A percentile compares a stretch with the other conserved stretches of the same genome.
These are phyloP conservation scores for Eremochloa ophiuroides DNA, from an alignment of 176 grass and related monocot species.

Conservation along the genomic window DNA sequence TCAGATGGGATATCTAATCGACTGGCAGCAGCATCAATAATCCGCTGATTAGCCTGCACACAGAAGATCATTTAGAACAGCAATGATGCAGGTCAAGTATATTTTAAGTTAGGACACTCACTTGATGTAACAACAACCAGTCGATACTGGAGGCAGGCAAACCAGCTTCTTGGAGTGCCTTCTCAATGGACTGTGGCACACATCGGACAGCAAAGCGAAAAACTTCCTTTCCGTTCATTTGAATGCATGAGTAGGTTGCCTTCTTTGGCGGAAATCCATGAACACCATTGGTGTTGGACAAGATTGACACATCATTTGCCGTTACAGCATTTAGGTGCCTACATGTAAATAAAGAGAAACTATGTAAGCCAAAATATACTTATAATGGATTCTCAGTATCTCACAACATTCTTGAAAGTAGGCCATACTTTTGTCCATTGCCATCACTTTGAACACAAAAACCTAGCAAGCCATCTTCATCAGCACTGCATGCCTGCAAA, in stretches of 20 bases:
- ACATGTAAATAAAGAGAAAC: constrained; percentile 20
- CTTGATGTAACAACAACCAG: constrained; percentile 97
- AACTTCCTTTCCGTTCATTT: constrained; percentile 97
- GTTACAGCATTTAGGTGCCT: constrained; percentile 61
- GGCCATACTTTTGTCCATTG: constrained; percentile 65
- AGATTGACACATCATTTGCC: constrained; percentile 20
- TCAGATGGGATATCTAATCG: constrained; percentile 72
- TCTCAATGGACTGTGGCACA: constrained; percentile 77
- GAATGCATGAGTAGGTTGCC: constrained; percentile 62
- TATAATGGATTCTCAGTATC: background rate
- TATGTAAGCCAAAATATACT: constrained; percentile 13
- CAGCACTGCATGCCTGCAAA: constrained; percentile 59
- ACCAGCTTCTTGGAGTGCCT: constrained; percentile 67
- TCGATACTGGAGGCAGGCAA: constrained; percentile 67
- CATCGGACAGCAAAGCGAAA: constrained; percentile 90
- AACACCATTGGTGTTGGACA: constrained; percentile 55
- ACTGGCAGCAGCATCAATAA: constrained; percentile 82
- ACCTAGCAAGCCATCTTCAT: constrained; percentile 86
- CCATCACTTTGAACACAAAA: constrained; percentile 83
- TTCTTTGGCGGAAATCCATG: constrained; percentile 79
- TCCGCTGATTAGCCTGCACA: constrained; percentile 75
- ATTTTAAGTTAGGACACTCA: constrained; percentile 32
- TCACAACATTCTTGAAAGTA: background rate
- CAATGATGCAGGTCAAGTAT: background rate
- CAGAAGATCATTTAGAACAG: background rate